A percentile compares a stretch with the other conserved stretches of the same genome.
Conservation (phyloP, 2,329 filamentous ascomycete species). For the Sclerotinia trifoliorum region DNA sequence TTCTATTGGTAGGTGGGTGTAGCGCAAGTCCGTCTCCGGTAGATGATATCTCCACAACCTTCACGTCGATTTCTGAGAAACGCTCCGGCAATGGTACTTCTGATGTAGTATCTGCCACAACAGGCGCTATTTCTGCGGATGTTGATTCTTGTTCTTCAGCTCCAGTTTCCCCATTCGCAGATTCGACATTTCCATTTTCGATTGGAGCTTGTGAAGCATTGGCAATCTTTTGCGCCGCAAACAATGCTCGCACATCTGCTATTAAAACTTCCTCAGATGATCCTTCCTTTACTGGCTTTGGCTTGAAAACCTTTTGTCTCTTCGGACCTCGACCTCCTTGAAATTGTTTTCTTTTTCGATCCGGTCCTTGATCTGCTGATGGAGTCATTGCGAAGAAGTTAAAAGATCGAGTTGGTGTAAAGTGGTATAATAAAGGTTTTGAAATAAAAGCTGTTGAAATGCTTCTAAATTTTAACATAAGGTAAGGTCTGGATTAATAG, state of each 20-base stretch:
- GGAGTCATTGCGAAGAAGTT: constrained; percentile 27
- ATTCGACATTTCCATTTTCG: constrained; percentile 27
- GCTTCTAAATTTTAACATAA: constrained; percentile 36
- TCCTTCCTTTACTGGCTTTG: constrained; percentile 55
- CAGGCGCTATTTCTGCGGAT: constrained; percentile 27
- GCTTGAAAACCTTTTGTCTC: constrained; percentile 55
- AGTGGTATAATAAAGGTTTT: neutral
- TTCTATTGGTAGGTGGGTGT: constrained; percentile 57
- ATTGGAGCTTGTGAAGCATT: constrained; percentile 17
- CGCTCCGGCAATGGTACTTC: constrained; percentile 55
- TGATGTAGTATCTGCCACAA: constrained; percentile 31
- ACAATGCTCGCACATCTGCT: constrained; percentile 58
- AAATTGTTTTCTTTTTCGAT: constrained; percentile 35
- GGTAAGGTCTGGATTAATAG: neutral
- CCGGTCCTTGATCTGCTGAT: constrained; percentile 17
- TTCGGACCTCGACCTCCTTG: constrained; percentile 43
- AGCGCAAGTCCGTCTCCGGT: constrained; percentile 87
- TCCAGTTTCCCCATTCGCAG: constrained; percentile 27
- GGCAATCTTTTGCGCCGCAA: constrained; percentile 43
- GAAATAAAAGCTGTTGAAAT: constrained; percentile 12
- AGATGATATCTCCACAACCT: constrained; percentile 80
- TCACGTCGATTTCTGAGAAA: constrained; percentile 75
- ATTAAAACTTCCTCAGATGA: constrained; percentile 66
- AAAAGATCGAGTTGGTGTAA: constrained; percentile 11
- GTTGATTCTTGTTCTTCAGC: constrained; percentile 26